Percentiles rank a stretch among this genome's conserved stretches.
phyloP scores from a whole-genome alignment of 1,284 basidiomycete genomes.

The Peniophora sp. region DNA sequence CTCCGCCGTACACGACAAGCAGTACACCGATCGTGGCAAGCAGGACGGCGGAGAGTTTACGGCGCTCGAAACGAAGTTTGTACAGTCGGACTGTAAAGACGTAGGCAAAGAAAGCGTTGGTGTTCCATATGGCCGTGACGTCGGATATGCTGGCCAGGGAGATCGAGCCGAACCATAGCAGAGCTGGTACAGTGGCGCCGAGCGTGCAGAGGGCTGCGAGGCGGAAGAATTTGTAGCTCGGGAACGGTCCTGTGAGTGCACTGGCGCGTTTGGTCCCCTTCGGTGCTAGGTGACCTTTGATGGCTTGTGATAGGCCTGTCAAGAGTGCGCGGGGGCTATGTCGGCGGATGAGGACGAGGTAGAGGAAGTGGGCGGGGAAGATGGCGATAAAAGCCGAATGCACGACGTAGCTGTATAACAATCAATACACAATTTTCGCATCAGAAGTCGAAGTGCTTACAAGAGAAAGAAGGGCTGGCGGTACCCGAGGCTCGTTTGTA shows the following conservation, averaged over 20 bases:
- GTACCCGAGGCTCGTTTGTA: constrained; percentile 64
- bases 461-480: constrained; percentile 74
- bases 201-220: constrained; percentile 44
- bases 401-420: constrained; percentile 53
- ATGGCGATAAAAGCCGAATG: constrained; percentile 64
- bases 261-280: constrained; percentile 14
- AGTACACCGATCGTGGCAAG: constrained; percentile 72
- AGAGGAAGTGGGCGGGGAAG: constrained; percentile 67
- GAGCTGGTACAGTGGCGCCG: constrained; percentile 51
- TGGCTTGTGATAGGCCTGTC: constrained; percentile 40
- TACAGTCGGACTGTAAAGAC: constrained; percentile 59
- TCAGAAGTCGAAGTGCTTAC: constrained; percentile 29
- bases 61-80: constrained; percentile 50
- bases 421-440: constrained; percentile 5
- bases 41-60: constrained; percentile 58
- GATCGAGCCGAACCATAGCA: constrained; percentile 70
- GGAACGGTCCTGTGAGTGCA: constrained; percentile 31
- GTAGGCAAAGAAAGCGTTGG: constrained; percentile 80
- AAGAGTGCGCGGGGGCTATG: constrained; percentile 38
- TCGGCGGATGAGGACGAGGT: constrained; percentile 40
- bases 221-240: constrained; percentile 32
- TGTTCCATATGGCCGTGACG: constrained; percentile 80
- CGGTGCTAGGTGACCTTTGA: constrained; percentile 45
- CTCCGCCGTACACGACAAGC: constrained; percentile 72
- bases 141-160: constrained; percentile 68